phyloP scores from a whole-genome alignment of 768 basidiomycete genomes.

The Pluteus cervinus region DNA sequence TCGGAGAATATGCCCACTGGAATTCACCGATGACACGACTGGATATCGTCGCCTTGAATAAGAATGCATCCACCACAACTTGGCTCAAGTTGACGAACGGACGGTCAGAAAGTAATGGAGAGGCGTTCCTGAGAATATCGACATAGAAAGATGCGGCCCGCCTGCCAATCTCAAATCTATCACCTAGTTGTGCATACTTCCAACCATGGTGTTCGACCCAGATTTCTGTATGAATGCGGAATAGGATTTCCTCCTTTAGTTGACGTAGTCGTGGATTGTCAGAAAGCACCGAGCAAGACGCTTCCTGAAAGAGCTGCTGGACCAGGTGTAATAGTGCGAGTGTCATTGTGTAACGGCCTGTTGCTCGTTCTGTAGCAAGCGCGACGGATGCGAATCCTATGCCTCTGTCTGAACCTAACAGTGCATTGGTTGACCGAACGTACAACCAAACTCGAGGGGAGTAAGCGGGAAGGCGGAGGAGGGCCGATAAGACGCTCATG shows the following conservation, averaged over 20 bases:
- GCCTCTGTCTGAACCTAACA: constrained; percentile 63
- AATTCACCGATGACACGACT: constrained; percentile 62
- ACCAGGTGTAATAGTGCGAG: constrained; percentile 73
- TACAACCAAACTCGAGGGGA: constrained; percentile 88
- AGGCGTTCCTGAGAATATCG: constrained; percentile 57
- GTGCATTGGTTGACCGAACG: constrained; percentile 68
- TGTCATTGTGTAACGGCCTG: constrained; percentile 79
- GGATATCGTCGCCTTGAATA: constrained; percentile 77
- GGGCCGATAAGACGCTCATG: constrained; percentile 73
- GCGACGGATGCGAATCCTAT: constrained; percentile 57
- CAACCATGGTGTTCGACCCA: constrained; percentile 85
- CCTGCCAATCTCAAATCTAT: constrained; percentile 78
- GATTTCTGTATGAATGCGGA: constrained; percentile 78
- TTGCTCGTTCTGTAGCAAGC: constrained; percentile 63
- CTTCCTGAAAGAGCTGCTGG: constrained; percentile 69
- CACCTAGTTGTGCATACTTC: constrained; percentile 79
- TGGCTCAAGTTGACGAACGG: constrained; percentile 60
- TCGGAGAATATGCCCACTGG: constrained; percentile 51
- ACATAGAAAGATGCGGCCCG: constrained; percentile 62
- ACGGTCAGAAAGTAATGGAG: constrained; percentile 44
- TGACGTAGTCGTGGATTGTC: constrained; percentile 58
- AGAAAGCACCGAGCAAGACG: constrained; percentile 50
- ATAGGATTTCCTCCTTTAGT: constrained; percentile 79
- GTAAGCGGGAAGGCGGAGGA: constrained; percentile 67
- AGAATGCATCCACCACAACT: constrained; percentile 61